Conservation (phyloP, 2,329 filamentous ascomycete species). For the Lachnellula arida region DNA sequence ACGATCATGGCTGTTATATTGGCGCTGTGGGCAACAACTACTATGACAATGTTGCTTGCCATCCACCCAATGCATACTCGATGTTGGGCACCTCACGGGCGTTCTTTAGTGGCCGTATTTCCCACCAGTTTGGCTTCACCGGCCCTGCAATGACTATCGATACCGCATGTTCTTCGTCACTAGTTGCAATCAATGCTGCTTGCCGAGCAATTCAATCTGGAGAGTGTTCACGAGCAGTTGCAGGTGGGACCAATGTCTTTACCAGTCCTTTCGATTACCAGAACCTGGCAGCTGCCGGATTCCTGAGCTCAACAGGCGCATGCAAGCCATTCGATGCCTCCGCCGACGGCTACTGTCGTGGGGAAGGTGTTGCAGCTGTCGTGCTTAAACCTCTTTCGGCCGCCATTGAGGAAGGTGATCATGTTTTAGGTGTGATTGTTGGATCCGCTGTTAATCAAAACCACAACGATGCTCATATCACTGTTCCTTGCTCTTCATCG, state of each 20-base stretch:
- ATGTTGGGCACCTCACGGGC: conserved; percentile 17
- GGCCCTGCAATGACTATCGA: conserved; percentile 51
- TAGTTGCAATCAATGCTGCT: conserved; percentile 49
- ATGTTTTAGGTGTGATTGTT: conserved; percentile 50
- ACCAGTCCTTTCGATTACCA: conserved; percentile 4
- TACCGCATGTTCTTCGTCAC: conserved; percentile 52
- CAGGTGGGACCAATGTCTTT: conserved; percentile 37
- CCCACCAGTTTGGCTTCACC: conserved; percentile 35
- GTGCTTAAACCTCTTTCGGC: conserved; percentile 32
- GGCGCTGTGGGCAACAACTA: conserved; percentile 15
- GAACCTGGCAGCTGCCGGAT: conserved; percentile 1
- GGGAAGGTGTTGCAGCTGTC: conserved; percentile 57
- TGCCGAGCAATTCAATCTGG: conserved; percentile 43
- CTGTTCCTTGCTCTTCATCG: conserved; percentile 21
- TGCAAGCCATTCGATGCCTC: conserved; percentile 43
- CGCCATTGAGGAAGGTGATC: conserved; percentile 51
- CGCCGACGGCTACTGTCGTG: conserved; percentile 59
- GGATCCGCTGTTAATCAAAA: conserved; percentile 44
- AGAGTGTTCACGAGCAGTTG: conserved; percentile 35
- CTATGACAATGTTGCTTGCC: conserved; percentile 15
- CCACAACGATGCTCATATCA: conserved; percentile 8
- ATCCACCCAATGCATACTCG: conserved; percentile 16
- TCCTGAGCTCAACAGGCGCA: conserved; percentile 37
- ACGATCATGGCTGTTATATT: conserved; percentile 15
- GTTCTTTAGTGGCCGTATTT: conserved; percentile 20